Percentiles rank a stretch among this genome's conserved stretches.
phyloP scores from a whole-genome alignment of 768 basidiomycete species.

The Tulasnella calospora region DNA sequence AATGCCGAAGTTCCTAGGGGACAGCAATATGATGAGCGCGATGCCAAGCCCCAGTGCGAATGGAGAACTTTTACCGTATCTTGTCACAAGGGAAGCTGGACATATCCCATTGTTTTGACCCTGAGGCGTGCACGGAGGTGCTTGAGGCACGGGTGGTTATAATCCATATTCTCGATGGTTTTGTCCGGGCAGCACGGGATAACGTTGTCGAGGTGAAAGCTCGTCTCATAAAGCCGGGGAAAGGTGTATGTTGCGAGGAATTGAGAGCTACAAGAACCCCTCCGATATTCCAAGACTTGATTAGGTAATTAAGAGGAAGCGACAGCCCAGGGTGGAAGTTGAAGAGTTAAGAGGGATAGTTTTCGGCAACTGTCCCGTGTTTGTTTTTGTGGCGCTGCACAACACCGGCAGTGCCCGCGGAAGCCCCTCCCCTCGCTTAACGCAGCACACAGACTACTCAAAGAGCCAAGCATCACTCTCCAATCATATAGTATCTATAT shows the following conservation, averaged over 20 bases:
- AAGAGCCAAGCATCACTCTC: background rate
- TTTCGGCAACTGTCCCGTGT: background rate
- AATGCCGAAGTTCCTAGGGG: conserved; percentile 74
- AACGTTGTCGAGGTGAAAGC: background rate
- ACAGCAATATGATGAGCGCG: background rate
- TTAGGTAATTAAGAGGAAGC: background rate
- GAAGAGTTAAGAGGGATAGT: background rate
- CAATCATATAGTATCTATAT: background rate
- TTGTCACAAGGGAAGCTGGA: conserved; percentile 61
- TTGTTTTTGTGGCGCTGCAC: background rate
- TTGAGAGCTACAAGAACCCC: background rate
- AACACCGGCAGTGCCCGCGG: background rate
- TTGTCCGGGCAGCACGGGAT: background rate
- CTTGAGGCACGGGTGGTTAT: background rate
- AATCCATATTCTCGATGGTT: background rate
- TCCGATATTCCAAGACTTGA: too few relatives aligned
- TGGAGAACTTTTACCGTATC: conserved; percentile 49
- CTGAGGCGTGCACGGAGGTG: background rate
- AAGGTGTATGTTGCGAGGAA: background rate
- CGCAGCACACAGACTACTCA: background rate
- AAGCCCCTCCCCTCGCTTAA: background rate
- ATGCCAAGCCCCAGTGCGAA: conserved; percentile 23
- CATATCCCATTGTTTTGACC: conserved; percentile 37
- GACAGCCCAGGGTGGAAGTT: background rate
- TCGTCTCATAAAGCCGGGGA: background rate